Evolutionary conservation across 768 basidiomycete species (phyloP), one percentile per base, ranked within the genome.

Genomic region (Hygrophoropsis aurantiaca): DNA sequence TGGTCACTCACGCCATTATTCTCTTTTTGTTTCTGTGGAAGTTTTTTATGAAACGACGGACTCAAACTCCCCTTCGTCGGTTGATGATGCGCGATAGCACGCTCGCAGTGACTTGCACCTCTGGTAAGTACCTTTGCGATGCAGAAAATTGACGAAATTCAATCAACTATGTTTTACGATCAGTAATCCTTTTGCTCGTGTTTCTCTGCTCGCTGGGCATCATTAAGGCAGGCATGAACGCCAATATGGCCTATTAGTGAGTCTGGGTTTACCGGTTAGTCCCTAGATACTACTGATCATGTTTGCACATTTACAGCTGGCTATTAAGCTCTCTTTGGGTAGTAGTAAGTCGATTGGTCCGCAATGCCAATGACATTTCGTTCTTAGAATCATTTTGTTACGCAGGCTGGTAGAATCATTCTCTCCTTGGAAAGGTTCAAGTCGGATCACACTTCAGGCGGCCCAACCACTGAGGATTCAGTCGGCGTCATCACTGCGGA

Each of bases 171-270:
- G 11, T 19, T 20, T 7, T 30, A 6, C 27, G 6, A 13, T 33
- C 19, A 61, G 59, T 30, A 13, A 21, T 58, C 7, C 42, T 56
- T 49, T 11, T 60, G 1, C 53, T 60, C 21, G 15, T 58, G 45
- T 53, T 52, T 2, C 56, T 62, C 16, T 50, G 45, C 35, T 40
- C 46, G 8, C 26, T 50, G 15, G 19, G 21, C 4, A 44, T 58
- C 6, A 53, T 58, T 35, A 26, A 47, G 30, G 42, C 43, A n/a
- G 27, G 30, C 11, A 49, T 51, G 48, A 44, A 46, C 10, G 54
- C 52, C n/a, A 63, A 63, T 21, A 38, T 62, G 1, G 42, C 45
- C 1, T 62, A 56, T 40, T 52, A 56, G 60, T 58, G 27, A 21
- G 60, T 49, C 9, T n/a, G n/a, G n/a, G 21, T 15, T 25, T 15